A percentile compares a stretch with the other conserved stretches of the same genome.
These are phyloP conservation scores for Penicillium silybi DNA, from an alignment of 495 filamentous ascomycete species.

Conservation along the genomic window DNA sequence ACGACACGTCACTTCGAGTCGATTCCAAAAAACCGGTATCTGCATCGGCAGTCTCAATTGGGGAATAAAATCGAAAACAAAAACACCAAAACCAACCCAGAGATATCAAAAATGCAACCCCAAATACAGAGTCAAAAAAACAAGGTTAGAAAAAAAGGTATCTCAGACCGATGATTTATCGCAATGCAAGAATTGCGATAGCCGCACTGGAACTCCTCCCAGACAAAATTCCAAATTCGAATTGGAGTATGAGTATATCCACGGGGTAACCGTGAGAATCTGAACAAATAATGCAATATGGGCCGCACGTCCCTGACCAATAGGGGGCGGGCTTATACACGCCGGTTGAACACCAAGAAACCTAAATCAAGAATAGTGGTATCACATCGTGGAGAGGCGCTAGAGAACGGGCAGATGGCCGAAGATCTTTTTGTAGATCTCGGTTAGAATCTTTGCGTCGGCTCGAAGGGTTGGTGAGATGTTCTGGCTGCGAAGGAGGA, in stretches of 20 bases:
- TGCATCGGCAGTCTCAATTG: background rate
- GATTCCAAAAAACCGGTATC: background rate
- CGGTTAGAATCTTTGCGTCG: conserved; percentile 65
- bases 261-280: background rate
- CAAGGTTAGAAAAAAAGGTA: background rate
- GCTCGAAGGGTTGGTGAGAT: conserved; percentile 63
- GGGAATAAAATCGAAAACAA: conserved; percentile 7
- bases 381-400: background rate
- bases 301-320: background rate
- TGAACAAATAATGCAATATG: background rate
- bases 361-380: conserved; percentile 7
- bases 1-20: background rate
- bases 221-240: background rate
- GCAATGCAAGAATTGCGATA: background rate
- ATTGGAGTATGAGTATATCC: conserved; percentile 1
- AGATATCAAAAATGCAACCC: conserved; percentile 9
- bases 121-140: background rate
- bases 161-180: conserved; percentile 1
- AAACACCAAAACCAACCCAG: background rate
- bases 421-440: conserved; percentile 54
- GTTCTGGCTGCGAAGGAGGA: conserved; percentile 58
- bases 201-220: conserved; percentile 1
- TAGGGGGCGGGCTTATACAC: background rate
- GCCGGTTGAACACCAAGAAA: conserved; percentile 2
- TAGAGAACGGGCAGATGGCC: conserved; percentile 18